Evolutionary conservation across 495 filamentous ascomycete genomes (phyloP), one percentile per base, ranked within the genome.

Genomic region (Clavariopsis aquatica): DNA sequence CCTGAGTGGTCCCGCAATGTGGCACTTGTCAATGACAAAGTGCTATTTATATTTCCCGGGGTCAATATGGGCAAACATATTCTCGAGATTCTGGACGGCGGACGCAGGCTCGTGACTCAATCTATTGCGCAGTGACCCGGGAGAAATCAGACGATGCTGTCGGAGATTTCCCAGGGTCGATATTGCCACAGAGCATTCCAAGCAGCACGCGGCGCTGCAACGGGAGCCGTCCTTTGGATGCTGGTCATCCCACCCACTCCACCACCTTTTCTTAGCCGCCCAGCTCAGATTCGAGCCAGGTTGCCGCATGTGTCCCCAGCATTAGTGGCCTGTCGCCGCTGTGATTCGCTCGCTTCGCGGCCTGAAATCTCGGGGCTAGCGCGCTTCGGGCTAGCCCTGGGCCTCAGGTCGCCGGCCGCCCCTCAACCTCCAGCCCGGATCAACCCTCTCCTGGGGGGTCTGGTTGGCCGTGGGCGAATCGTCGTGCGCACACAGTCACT

Each of bases 241-340:
- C 29, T 20, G 41, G 52, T 29, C 47, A 23, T 47, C 46, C 38
- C 43, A 46, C 56, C 20, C 23, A 52, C 20, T 19, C 26, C 22
- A 15, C 47, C 38, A 29, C 41, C 9, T 66, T 62, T 62, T 62
- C 59, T 52, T 67, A 67, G 64, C 64, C 64, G 64, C 64, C 64
- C 57, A 57, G 49, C 23, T 41, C 24, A 22, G 8, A 36, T n/a
- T 38, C 24, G 20, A 26, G 49, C 47, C 62, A 59, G 59, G 51
- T 52, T 67, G 58, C 28, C 58, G 64, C 64, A 67, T 38, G 17
- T 13, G 31, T 17, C 23, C 28, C 62, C 49, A n/a, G 29, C 34
- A 24, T 10, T 22, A 45, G 20, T 23, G 26, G n/a, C 27, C 47
- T 38, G 51, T 12, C 38, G 38, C 38, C 38, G 38, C 47, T 58